phyloP scores from a whole-genome alignment of 129 eudicot species.

The Tagetes patula region DNA sequence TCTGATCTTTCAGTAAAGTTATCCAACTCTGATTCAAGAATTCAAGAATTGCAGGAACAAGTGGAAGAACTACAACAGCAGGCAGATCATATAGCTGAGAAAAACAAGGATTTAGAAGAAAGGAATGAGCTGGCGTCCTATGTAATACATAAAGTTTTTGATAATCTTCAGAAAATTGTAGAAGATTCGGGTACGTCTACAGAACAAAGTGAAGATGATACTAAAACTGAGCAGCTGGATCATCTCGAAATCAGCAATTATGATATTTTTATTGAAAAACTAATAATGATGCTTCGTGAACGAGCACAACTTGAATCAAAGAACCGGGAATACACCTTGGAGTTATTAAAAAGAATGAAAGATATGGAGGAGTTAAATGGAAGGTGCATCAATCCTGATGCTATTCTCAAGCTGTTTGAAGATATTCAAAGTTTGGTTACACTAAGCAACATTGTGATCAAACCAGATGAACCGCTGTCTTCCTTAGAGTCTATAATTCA shows the following conservation, averaged over 20 bases:
- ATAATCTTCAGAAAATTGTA: conserved; percentile 58
- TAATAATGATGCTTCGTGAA: conserved; percentile 47
- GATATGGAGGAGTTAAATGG: conserved; percentile 53
- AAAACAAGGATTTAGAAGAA: conserved; percentile 45
- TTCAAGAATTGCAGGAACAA: conserved; percentile 47
- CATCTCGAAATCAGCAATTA: conserved; percentile 47
- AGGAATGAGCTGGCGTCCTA: conserved; percentile 42
- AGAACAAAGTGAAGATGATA: conserved; percentile 44
- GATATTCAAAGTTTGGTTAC: conserved; percentile 47
- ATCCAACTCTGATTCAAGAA: conserved; percentile 40
- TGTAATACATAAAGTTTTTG: conserved; percentile 51
- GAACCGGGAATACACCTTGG: conserved; percentile 50
- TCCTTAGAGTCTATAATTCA: conserved; percentile 52
- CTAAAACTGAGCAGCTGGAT: conserved; percentile 40
- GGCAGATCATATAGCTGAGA: conserved; percentile 40
- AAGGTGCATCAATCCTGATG: conserved; percentile 41
- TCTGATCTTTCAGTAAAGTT: conserved; percentile 52
- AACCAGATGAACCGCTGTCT: conserved; percentile 44
- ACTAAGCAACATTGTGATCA: conserved; percentile 37
- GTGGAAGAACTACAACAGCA: conserved; percentile 46
- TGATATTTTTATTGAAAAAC: conserved; percentile 41
- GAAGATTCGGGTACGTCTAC: conserved; percentile 32
- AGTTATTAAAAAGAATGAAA: conserved; percentile 47
- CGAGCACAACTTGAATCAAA: conserved; percentile 49
- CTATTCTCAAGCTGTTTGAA: conserved; percentile 44